Evolutionary conservation across 345 rosid genomes (phyloP), one percentile per base, ranked within the genome.

Genomic region (Triadica sebifera): DNA sequence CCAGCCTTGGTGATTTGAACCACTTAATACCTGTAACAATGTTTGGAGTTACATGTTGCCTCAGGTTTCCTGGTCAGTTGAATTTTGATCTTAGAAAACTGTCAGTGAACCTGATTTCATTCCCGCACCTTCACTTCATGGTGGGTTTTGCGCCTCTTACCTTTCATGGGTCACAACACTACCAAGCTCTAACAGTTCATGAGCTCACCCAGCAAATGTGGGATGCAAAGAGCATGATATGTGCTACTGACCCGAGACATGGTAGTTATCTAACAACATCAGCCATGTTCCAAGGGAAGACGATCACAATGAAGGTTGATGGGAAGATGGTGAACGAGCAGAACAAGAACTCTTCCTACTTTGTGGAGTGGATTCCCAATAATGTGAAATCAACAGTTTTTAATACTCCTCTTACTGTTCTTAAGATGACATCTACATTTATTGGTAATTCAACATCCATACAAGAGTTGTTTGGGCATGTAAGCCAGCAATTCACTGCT

Each of bases 141-240:
- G 80, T 77, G 65, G 80, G 80, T 19, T 77, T 77, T 71, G 80
- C 80, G 6, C 80, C 81, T 11, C 81, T 78, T 19, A 78, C 81
- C 20, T 78, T 77, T 8, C 81, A 77, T 4, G 81, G 81, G 1
- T 78, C 81, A 0, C 81, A 78, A 63, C 81, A 78, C 52, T 78
- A 78, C 56, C 39, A 77, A 8, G 72, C 81, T 57, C 56, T 78
- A 19, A 72, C 77, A 3, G 81, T 78, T 19, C 81, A 77, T 3
- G 81, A 78, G 69, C 77, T 78, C 67, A 78, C 77, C 17, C 81
- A 78, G 38, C 81, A 78, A 78, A 78, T 78, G 81, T 78, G 81
- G 81, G 81, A 78, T 51, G 15, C 81, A 1, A 78, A 78, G 77
- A 78, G 72, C 73, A 78, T 77, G 80, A 77, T 77, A 76, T 77